These are phyloP conservation scores for Darksidea phi DNA, from an alignment of 495 filamentous ascomycete species.

Conservation along the genomic window DNA sequence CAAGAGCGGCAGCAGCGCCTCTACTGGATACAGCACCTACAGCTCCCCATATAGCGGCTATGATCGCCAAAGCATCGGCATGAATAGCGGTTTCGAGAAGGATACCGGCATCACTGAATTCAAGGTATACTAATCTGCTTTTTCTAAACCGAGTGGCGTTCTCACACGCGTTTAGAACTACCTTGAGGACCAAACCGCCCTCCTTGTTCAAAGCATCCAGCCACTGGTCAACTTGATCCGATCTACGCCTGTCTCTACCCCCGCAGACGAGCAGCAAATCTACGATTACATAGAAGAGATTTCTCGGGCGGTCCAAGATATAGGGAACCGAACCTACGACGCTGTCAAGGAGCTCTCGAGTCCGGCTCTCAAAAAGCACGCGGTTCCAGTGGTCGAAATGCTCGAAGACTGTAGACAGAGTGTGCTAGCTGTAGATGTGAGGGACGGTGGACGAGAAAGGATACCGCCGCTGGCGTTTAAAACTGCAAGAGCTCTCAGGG, in stretches of 20 bases:
- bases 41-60: constrained; percentile 45
- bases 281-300: constrained; percentile 70
- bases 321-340: constrained; percentile 64
- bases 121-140: constrained; percentile 50
- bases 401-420: constrained; percentile 64
- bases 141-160: background rate
- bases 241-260: constrained; percentile 53
- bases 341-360: constrained; percentile 52
- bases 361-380: constrained; percentile 52
- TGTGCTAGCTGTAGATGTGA: constrained; percentile 64
- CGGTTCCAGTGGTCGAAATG: constrained; percentile 60
- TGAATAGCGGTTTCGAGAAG: constrained; percentile 44
- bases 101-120: constrained; percentile 69
- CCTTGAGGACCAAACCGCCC: constrained; percentile 79
- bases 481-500: constrained; percentile 74
- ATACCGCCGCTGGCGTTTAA: constrained; percentile 84
- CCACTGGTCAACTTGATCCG: constrained; percentile 77
- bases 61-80: constrained; percentile 23
- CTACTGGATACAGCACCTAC: constrained; percentile 53
- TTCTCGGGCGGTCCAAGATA: constrained; percentile 64
- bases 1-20: constrained; percentile 50
- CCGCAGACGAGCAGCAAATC: constrained; percentile 60
- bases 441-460: constrained; percentile 66
- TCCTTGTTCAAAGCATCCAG: constrained; percentile 79
- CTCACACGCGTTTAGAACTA: constrained; percentile 57